A percentile compares a stretch with the other conserved stretches of the same genome.
phyloP scores from a whole-genome alignment of 2,329 filamentous ascomycete genomes.

The Arachnomyces sp. region DNA sequence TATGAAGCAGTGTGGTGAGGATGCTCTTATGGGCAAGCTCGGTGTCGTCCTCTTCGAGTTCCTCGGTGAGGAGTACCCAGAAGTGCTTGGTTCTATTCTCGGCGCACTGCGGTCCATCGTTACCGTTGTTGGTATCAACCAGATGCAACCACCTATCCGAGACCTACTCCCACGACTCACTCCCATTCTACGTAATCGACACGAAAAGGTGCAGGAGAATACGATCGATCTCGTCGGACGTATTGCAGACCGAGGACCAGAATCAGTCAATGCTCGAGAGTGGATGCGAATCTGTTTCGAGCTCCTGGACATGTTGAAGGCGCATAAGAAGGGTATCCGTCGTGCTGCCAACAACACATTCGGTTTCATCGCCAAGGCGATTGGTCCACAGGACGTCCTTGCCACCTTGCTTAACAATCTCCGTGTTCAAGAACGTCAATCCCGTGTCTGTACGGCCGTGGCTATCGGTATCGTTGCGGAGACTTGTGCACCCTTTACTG shows the following conservation, averaged over 20 bases:
- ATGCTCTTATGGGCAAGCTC: conserved; percentile 90
- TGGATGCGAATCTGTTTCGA: conserved; percentile 99
- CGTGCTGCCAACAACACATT: conserved; percentile 99
- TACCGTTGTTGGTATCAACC: conserved; percentile 92
- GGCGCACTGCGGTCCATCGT: conserved; percentile 93
- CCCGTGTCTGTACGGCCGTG: conserved; percentile 94
- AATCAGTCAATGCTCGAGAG: conserved; percentile 92
- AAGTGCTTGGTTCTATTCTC: conserved; percentile 92
- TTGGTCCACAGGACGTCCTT: conserved; percentile 93
- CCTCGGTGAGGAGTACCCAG: conserved; percentile 94
- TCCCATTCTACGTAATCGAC: conserved; percentile 94
- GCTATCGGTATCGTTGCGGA: conserved; percentile 98
- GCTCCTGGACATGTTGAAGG: conserved; percentile 97
- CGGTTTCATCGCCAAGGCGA: conserved; percentile 98
- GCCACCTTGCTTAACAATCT: conserved; percentile 94
- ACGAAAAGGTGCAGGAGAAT: conserved; percentile 99
- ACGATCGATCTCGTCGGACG: conserved; percentile 96
- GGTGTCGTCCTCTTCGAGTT: conserved; percentile 95
- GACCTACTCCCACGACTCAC: conserved; percentile 90
- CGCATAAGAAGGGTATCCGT: conserved; percentile 98
- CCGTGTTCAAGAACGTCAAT: conserved; percentile 93
- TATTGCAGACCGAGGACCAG: conserved; percentile 92
- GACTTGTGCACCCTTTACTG: conserved; percentile 95
- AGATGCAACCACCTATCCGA: conserved; percentile 97
- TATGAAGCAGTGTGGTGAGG: conserved; percentile 97